Percentiles rank a stretch among this genome's conserved stretches.
phyloP scores from a whole-genome alignment of 345 rosid species.

The Rhodamnia argentea region DNA sequence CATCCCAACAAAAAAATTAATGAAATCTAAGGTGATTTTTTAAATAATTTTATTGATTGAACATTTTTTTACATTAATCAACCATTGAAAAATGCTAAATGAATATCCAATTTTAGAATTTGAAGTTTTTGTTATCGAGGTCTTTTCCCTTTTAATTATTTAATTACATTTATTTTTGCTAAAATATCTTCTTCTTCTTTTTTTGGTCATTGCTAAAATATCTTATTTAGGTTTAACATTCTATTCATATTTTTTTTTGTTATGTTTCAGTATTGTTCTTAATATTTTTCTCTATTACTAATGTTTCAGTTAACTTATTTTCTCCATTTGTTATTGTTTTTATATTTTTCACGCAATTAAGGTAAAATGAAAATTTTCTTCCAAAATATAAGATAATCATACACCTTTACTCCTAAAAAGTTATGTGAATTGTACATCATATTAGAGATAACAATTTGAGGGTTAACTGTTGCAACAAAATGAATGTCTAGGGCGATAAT shows the following conservation, averaged over 20 bases:
- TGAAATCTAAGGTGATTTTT: neutral
- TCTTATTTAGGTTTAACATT: neutral
- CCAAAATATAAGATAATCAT: neutral
- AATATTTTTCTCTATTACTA: neutral
- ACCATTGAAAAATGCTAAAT: neutral
- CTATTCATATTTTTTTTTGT: neutral
- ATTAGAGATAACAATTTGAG: neutral
- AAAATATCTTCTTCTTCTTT: neutral
- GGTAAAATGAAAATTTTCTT: neutral
- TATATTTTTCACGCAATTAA: neutral
- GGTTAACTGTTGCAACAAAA: neutral
- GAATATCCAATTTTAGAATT: neutral
- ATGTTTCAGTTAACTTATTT: neutral
- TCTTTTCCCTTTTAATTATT: neutral
- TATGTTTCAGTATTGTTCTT: neutral
- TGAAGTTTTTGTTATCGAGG: neutral
- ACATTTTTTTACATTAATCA: neutral
- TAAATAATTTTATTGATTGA: fast-evolving
- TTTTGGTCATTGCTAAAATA: neutral
- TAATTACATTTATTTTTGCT: neutral
- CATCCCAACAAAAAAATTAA: neutral
- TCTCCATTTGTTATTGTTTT: fast-evolving
- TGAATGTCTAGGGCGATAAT: neutral
- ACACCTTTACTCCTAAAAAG: neutral
- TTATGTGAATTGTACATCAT: neutral